Base-by-base conservation (phyloP, 441 rosid species). In the Arabidopsis hybrid region DNA sequence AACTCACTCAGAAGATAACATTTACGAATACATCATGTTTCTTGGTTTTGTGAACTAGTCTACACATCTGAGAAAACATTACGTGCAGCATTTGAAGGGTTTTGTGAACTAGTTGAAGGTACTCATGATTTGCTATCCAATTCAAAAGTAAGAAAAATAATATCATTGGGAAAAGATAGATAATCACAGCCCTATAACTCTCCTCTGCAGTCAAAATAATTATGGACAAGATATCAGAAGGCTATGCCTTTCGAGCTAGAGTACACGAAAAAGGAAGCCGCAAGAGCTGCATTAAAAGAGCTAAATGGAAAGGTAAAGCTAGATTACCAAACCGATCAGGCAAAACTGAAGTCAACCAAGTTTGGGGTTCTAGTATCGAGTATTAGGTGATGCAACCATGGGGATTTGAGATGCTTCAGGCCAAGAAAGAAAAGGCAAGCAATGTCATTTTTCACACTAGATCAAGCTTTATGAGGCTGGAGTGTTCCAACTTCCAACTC, bases 201-300 rank as follows among this genome's bases (percentile, higher is more conserved):
- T 12, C 10, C 43, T 60, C 18, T 73, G 53, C 85, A 95, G 97
- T 95, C 45, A 95, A 90, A 79, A 87, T 95, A 17, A 92, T 95
- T 47, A 95, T 95, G 96, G 99, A 95, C 85, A 95, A 92, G 90
- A 92, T 95, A 79, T 92, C 99, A 16, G 92, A 92, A 83, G 97
- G 99, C 9, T 95, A 83, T 78, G 97, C 96, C 57, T 95, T 92
- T 77, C 26, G 26, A 21, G 26, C 69, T 95, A 49, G 92, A 92
- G 85, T 92, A 95, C 83, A 88, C 90, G 4, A 89, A 97, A 3
- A 91, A 92, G 83, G 93, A 88, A 81, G 97, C 99, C 16, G 99
- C 99, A 38, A 69, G 88, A 66, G 82, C 83, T 7, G 99, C 99
- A 17, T 87, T 95, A 2, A 85, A 84, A 83, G 99, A 89, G 86